Evolutionary conservation across 352 stramenopile genomes (phyloP).

Genomic region (Pythium periplocum): DNA sequence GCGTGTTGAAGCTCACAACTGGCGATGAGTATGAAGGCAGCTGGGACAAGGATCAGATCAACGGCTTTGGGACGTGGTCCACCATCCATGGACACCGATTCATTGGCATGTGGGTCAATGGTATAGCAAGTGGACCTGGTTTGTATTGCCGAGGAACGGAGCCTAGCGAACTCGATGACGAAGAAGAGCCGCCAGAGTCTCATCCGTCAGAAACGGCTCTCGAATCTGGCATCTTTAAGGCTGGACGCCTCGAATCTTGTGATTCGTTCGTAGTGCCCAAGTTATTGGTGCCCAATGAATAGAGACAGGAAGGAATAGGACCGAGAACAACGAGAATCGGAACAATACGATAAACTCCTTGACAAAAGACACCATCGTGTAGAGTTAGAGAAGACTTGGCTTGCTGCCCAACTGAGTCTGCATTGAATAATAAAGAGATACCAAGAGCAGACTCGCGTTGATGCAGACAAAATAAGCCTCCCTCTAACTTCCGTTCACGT

Average conservation of each 20-base stretch:
- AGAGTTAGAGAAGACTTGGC: slow-evolving; percentile 30
- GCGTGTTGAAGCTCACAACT: slow-evolving; percentile 44
- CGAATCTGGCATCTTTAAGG: no score
- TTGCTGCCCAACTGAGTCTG: slow-evolving; percentile 57
- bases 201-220: no score
- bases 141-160: slow-evolving; percentile 35
- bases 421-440: slow-evolving; percentile 75
- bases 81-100: slow-evolving; percentile 35
- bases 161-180: slow-evolving; percentile 15
- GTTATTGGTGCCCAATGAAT: no score
- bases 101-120: slow-evolving; percentile 52
- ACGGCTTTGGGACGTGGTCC: slow-evolving; percentile 65
- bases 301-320: no score
- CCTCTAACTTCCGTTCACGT: slow-evolving; percentile 63
- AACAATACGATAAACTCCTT: slow-evolving; percentile 8
- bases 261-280: no score
- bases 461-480: slow-evolving; percentile 52
- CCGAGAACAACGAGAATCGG: no score
- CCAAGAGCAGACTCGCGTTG: slow-evolving; percentile 50
- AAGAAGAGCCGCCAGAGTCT: slow-evolving; percentile 9
- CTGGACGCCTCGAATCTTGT: no score
- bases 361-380: slow-evolving; percentile 21
- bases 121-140: slow-evolving; percentile 43
- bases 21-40: slow-evolving; percentile 68
- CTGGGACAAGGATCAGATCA: slow-evolving; percentile 40